Percentiles rank a stretch among this genome's conserved stretches.
Evolutionary conservation across 2,329 filamentous ascomycete species (phyloP).

Genomic region (Verticillium dahliae): DNA sequence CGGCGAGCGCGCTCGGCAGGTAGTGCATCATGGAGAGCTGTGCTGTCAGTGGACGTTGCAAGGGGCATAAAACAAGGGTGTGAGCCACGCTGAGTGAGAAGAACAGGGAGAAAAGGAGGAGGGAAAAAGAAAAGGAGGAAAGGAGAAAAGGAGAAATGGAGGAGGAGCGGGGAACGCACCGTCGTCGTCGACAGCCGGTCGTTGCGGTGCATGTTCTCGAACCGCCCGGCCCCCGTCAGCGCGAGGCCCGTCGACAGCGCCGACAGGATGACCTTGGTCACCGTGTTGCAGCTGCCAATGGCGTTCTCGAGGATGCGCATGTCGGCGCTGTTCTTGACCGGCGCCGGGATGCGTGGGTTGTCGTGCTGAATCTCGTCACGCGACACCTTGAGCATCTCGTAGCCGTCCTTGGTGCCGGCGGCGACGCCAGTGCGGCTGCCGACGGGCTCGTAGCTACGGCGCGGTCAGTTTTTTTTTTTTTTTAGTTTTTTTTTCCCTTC

Average conservation of each 20-base stretch:
- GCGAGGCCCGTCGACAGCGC: constrained; percentile 40
- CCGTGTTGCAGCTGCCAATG: constrained; percentile 42
- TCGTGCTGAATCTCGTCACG: constrained; percentile 42
- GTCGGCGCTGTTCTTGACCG: constrained; percentile 41
- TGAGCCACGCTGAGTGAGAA: neutral
- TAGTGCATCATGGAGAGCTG: constrained; percentile 49
- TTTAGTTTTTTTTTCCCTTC: no score
- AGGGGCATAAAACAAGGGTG: no score
- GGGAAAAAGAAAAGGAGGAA: neutral
- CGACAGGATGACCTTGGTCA: constrained; percentile 44
- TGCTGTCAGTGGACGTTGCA: neutral
- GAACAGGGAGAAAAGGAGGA: neutral
- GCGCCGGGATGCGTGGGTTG: constrained; percentile 36
- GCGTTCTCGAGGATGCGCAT: constrained; percentile 41
- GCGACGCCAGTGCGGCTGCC: constrained; percentile 41
- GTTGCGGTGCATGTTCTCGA: constrained; percentile 46
- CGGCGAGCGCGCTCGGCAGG: constrained; percentile 34
- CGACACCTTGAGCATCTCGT: constrained; percentile 47
- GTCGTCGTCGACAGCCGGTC: constrained; percentile 40
- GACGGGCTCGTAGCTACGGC: constrained; percentile 37
- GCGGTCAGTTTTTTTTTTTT: no score
- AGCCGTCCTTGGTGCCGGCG: constrained; percentile 41
- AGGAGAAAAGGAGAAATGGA: no score
- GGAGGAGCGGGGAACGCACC: constrained; percentile 2
- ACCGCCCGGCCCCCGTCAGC: constrained; percentile 36